These are phyloP conservation scores for Decorospora gaudefroyi DNA, from an alignment of 2,329 filamentous ascomycete species.

Conservation along the genomic window DNA sequence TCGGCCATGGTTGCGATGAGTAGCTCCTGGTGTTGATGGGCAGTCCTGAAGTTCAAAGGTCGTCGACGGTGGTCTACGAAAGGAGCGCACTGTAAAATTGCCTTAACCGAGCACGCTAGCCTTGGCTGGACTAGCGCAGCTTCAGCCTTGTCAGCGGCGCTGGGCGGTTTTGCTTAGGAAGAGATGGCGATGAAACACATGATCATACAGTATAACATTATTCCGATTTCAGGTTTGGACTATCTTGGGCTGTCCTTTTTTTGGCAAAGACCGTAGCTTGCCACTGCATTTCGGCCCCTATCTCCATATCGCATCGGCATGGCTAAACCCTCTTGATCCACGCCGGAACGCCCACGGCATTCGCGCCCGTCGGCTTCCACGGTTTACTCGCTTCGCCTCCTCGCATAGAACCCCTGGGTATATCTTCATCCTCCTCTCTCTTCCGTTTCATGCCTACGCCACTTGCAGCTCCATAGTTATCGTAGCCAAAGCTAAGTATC, in stretches of 20 bases:
- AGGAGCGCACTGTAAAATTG: conserved; percentile 19
- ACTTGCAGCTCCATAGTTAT: conserved; percentile 6
- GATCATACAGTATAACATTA: no score
- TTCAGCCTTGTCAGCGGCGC: no score
- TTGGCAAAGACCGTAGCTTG: no score
- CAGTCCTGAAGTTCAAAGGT: conserved; percentile 32
- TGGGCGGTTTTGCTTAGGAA: no score
- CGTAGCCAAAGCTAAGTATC: conserved; percentile 5
- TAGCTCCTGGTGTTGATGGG: conserved; percentile 41
- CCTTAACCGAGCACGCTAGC: conserved; percentile 12
- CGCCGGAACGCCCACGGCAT: conserved; percentile 20
- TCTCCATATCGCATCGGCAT: neutral
- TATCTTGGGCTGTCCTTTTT: no score
- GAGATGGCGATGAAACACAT: no score
- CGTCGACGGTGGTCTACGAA: conserved; percentile 10
- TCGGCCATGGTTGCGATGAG: conserved; percentile 70
- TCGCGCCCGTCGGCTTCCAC: conserved; percentile 28
- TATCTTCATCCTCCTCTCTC: conserved; percentile 18
- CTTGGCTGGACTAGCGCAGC: conserved; percentile 2
- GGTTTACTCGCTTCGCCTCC: conserved; percentile 11
- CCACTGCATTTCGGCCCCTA: neutral
- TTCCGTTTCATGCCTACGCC: conserved; percentile 14
- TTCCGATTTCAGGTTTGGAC: no score
- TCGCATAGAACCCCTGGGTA: conserved; percentile 20
- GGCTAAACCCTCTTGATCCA: conserved; percentile 12